Evolutionary conservation across 192 early-diverging fungal genomes (phyloP).

Genomic region (Gryganskiella cystojenkinii): DNA sequence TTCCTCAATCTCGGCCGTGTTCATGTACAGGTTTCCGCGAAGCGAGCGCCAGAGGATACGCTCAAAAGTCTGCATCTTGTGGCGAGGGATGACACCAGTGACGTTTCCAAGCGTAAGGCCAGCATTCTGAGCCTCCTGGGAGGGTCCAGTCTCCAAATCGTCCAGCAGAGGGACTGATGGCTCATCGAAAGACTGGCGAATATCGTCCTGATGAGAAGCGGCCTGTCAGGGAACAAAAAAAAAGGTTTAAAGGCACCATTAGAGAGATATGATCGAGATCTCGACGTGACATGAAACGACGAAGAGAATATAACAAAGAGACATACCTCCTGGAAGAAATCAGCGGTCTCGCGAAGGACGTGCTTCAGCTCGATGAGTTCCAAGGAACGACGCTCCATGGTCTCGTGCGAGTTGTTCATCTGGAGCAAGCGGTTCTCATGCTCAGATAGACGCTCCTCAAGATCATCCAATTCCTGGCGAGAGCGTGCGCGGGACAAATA

Average conservation of each 20-base stretch:
- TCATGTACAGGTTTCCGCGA: constrained; percentile 98
- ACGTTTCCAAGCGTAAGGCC: constrained; percentile 86
- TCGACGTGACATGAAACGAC: not conserved
- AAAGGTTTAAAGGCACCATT: not conserved
- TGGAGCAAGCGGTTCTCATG: constrained; percentile 87
- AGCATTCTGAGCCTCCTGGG: constrained; percentile 29
- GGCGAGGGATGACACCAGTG: constrained; percentile 94
- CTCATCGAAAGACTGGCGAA: constrained; percentile 65
- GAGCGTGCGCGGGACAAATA: constrained; percentile 73
- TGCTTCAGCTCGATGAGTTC: constrained; percentile 93
- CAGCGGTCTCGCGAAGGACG: constrained; percentile 91
- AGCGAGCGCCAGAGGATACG: constrained; percentile 98
- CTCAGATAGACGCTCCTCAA: constrained; percentile 86
- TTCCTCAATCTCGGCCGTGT: constrained; percentile 96
- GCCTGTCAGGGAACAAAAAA: constrained; percentile 41
- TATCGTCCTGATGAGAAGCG: constrained; percentile 55
- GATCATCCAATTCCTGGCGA: constrained; percentile 94
- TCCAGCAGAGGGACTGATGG: constrained; percentile 70
- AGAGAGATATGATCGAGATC: not conserved
- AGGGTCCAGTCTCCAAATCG: constrained; percentile 64
- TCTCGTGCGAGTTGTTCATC: constrained; percentile 92
- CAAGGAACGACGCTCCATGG: constrained; percentile 88
- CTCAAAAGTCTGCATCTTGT: constrained; percentile 91
- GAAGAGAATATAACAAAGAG: not conserved
- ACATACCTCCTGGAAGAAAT: constrained; percentile 83